A percentile compares a stretch with the other conserved stretches of the same genome.
Conservation (phyloP, 2,329 filamentous ascomycete species). For the Graphilbum ipis-grandicollis region DNA sequence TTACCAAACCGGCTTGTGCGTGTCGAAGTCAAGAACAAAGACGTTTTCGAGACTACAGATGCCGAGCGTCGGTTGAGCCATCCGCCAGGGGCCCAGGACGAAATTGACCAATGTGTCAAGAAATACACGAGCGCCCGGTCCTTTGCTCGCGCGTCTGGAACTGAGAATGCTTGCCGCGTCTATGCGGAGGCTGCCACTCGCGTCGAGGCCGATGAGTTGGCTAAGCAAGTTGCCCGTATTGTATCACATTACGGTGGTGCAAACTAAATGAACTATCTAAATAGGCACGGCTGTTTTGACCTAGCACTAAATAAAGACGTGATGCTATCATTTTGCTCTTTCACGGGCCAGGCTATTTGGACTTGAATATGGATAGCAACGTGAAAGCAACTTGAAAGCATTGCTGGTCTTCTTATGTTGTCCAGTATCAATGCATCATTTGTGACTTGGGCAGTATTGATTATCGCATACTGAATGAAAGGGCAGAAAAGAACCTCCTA, state of each 20-base stretch:
- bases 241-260: slow-evolving; percentile 40
- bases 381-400: no score
- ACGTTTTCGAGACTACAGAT: slow-evolving; percentile 78
- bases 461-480: no score
- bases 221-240: slow-evolving; percentile 62
- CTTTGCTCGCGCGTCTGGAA: slow-evolving; percentile 86
- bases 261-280: neutral
- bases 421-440: no score
- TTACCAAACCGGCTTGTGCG: slow-evolving; percentile 90
- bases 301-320: no score
- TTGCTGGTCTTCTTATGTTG: no score
- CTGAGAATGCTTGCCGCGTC: slow-evolving; percentile 88
- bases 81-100: slow-evolving; percentile 61
- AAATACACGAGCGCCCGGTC: slow-evolving; percentile 82
- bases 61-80: slow-evolving; percentile 76
- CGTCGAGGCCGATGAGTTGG: slow-evolving; percentile 79
- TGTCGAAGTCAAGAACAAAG: slow-evolving; percentile 76
- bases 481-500: no score
- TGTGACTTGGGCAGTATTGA: no score
- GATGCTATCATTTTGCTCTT: no score
- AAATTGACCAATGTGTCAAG: slow-evolving; percentile 74
- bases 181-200: slow-evolving; percentile 88
- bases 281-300: no score
- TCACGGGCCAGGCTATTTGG: no score
- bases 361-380: no score